Evolutionary conservation across 129 eudicot species (phyloP).

Genomic region (Centrapalus pauciflorus): DNA sequence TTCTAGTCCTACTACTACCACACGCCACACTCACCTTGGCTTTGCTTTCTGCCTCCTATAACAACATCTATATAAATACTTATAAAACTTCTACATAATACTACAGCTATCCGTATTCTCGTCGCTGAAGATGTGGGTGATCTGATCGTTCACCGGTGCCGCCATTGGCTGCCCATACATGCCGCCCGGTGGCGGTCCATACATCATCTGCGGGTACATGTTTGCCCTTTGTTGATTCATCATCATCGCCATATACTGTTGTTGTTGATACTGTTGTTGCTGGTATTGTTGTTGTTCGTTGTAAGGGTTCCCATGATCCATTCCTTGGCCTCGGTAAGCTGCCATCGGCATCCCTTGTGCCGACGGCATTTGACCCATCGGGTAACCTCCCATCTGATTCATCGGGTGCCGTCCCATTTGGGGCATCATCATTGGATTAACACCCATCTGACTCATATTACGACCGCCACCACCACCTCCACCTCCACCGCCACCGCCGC

Average conservation of each 20-base stretch:
- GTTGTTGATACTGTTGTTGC: constrained; percentile 37
- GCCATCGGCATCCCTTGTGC: constrained; percentile 49
- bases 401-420: constrained; percentile 33
- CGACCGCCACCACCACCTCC: constrained; percentile 20
- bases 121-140: constrained; percentile 64
- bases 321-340: constrained; percentile 34
- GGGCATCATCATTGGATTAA: constrained; percentile 32
- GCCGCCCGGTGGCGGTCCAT: constrained; percentile 40
- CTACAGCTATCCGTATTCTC: constrained; percentile 87
- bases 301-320: constrained; percentile 52
- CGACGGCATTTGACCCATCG: constrained; percentile 44
- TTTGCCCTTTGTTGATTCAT: constrained; percentile 69
- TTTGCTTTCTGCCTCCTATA: constrained; percentile 29
- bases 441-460: constrained; percentile 38
- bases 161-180: constrained; percentile 55
- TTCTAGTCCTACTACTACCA: constrained; percentile 12
- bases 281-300: constrained; percentile 27
- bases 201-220: constrained; percentile 62
- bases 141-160: constrained; percentile 41
- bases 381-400: constrained; percentile 47
- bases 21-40: too few species aligned
- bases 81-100: constrained; percentile 49
- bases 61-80: constrained; percentile 11
- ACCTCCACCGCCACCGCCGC: constrained; percentile 26
- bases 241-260: constrained; percentile 89